These are phyloP conservation scores for Cytospora mali DNA, from an alignment of 2,329 filamentous ascomycete species.

Conservation along the genomic window DNA sequence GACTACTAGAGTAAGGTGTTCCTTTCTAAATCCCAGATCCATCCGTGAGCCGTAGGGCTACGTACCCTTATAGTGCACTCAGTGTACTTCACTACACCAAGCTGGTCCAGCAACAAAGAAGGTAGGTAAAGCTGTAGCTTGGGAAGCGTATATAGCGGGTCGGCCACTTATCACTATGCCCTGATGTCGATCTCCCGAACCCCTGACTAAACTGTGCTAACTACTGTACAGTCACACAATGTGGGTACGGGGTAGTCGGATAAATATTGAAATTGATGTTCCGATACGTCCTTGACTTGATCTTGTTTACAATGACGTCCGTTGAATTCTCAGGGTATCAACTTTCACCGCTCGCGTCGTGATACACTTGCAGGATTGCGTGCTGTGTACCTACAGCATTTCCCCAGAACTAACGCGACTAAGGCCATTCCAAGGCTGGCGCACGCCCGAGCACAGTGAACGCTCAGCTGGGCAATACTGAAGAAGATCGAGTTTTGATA, in stretches of 20 bases:
- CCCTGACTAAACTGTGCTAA: conserved; percentile 12
- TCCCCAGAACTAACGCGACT: neutral
- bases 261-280: neutral
- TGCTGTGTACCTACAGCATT: conserved; percentile 5
- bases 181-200: conserved; percentile 18
- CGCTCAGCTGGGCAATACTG: conserved; percentile 11
- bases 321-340: neutral
- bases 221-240: neutral
- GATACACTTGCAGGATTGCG: conserved; percentile 26
- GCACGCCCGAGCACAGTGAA: conserved; percentile 5
- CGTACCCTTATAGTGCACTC: neutral
- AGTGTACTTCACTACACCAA: neutral
- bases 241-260: neutral
- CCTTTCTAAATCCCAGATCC: neutral
- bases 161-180: neutral
- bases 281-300: conserved; percentile 7
- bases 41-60: neutral
- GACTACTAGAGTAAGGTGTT: neutral
- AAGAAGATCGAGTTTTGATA: neutral
- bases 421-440: neutral
- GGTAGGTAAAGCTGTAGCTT: neutral
- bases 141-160: conserved; percentile 7
- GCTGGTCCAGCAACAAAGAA: neutral
- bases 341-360: conserved; percentile 8
- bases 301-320: neutral